Evolutionary conservation across 2,329 filamentous ascomycete species (phyloP), one percentile per base, ranked within the genome.

Genomic region (Pseudogymnoascus sp.): DNA sequence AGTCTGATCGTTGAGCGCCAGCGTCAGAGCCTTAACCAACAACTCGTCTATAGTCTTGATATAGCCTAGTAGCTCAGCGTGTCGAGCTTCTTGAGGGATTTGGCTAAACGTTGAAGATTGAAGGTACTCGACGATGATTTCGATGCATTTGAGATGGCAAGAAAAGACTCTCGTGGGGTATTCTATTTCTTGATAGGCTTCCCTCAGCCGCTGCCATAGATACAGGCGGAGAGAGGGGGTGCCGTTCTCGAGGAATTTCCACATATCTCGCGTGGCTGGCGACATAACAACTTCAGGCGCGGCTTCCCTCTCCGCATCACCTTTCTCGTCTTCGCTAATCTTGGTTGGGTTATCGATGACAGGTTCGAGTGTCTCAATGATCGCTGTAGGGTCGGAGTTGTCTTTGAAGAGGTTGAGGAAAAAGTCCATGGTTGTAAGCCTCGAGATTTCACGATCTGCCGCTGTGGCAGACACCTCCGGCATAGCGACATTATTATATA

Each of bases 401-500:
- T 95, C 89, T 65, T 90, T 89, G 73, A 98, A 98, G 0, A 99
- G 84, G 39, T 88, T 90, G 61, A 92, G 82, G 75, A 99, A 98
- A 75, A 98, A 98, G 72, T 97, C 93, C 85, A 96, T 95, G 0
- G 93, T 98, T 13, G 91, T 96, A 36, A 98, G 82, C 71, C 93
- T 92, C 11, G 91, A 93, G 25, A 97, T 89, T 73, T 99, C 93
- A 63, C 92, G 87, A 67, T 98, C 93, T 6, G 95, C 88, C 0
- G 92, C 90, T n/a, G 84, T 82, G 1, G 86, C 78, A 0, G 93
- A 97, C 61, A 99, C 84, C 67, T 95, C 90, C 0, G 92, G 86
- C 87, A 99, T 96, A 19, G 93, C 84, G 1, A 86, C 84, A 72
- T 96, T 98, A 74, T 99, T 98, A 3, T 88, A 84, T 0, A 98